These are phyloP conservation scores for Fagus sylvatica DNA, from an alignment of 306 rosid genomes.

Conservation along the genomic window DNA sequence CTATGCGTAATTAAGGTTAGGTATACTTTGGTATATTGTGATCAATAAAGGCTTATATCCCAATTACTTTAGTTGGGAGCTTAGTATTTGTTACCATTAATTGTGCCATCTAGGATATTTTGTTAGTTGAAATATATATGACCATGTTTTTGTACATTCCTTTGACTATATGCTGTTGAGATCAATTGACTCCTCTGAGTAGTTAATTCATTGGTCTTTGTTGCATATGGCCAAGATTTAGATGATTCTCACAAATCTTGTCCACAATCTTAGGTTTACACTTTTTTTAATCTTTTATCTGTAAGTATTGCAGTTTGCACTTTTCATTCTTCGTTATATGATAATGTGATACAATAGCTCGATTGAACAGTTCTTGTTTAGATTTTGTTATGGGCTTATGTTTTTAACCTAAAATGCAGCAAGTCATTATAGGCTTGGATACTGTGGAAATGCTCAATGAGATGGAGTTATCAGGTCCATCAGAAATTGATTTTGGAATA, in stretches of 20 bases:
- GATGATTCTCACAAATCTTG: conserved; percentile 7
- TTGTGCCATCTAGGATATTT: conserved; percentile 4
- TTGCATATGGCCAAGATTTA: neutral
- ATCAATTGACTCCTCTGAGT: neutral
- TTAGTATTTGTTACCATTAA: conserved; percentile 2
- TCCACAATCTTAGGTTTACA: neutral
- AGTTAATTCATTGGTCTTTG: neutral
- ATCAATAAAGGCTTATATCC: neutral
- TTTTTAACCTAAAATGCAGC: conserved; percentile 54
- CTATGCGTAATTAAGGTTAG: no score
- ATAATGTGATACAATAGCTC: neutral
- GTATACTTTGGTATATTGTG: neutral
- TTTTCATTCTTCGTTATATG: conserved; percentile 12
- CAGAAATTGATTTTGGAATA: conserved; percentile 82
- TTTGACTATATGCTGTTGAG: conserved; percentile 13
- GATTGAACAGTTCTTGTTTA: neutral
- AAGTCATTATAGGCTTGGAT: conserved; percentile 90
- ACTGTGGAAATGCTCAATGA: conserved; percentile 80
- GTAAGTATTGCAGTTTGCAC: neutral
- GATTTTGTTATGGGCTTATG: conserved; percentile 20
- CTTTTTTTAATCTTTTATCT: neutral
- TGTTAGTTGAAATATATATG: neutral
- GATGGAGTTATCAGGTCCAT: conserved; percentile 75
- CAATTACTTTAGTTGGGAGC: conserved; percentile 7
- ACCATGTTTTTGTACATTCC: neutral